phyloP scores from a whole-genome alignment of 306 rosid species.

The Prinsepia uniflora region DNA sequence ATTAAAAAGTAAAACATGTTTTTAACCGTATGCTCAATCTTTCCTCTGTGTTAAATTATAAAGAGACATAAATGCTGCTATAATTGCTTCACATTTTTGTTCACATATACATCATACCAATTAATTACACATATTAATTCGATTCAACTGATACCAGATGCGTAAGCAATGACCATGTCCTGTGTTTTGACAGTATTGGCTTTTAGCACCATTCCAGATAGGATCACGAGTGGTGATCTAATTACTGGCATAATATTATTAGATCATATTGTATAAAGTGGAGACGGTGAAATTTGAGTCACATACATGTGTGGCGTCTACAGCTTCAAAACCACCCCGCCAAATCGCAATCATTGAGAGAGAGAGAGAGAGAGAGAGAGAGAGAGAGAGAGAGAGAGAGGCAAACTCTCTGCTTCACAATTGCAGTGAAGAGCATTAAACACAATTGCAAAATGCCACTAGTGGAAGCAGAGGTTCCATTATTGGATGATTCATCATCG shows the following conservation, averaged over 20 bases:
- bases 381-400: no score
- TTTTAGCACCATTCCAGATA: not conserved
- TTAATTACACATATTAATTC: not conserved
- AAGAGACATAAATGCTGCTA: not conserved
- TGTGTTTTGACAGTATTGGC: not conserved
- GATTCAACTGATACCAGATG: no score
- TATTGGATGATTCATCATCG: conserved; percentile 17
- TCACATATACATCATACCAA: not conserved
- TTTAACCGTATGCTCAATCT: not conserved
- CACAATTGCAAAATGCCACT: not conserved
- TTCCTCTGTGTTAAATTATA: not conserved
- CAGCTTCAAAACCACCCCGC: not conserved
- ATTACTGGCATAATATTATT: no score
- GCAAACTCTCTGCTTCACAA: not conserved
- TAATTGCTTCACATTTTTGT: not conserved
- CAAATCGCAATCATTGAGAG: not conserved
- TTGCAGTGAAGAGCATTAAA: not conserved
- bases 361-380: no score
- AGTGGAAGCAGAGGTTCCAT: conserved; percentile 37
- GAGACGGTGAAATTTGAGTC: not conserved
- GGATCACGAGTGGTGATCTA: no score
- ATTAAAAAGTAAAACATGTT: not conserved
- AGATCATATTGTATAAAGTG: no score
- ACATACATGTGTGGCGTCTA: not conserved
- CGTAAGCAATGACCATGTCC: conserved; percentile 1